Evolutionary conservation across 139 green algal genomes (phyloP), one percentile per base, ranked within the genome.

Genomic region (Bryopsis sp.): DNA sequence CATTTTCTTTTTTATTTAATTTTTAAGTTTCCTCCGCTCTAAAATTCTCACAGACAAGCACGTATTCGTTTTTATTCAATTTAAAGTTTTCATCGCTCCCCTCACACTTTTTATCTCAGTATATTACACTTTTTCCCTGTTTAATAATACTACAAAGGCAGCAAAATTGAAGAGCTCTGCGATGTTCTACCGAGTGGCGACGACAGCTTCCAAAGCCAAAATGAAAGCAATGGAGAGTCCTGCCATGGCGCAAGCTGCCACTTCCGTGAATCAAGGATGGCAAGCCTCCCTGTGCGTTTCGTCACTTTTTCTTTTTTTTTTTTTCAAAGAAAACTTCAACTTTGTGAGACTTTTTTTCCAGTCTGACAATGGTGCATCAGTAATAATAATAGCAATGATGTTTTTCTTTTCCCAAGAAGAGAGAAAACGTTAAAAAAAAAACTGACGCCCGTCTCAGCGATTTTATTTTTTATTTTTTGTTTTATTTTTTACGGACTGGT

Each of bases 151-250:
- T n/a, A n/a, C n/a, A n/a, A n/a, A n/a, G n/a, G n/a, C n/a, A n/a
- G n/a, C n/a, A n/a, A n/a, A n/a, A n/a, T n/a, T n/a, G n/a, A n/a
- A n/a, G n/a, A n/a, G n/a, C n/a, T n/a, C n/a, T 39, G 29, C 50
- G 31, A 7, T 34, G 29, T 26, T 61, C 6, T 43, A 65, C 32
- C 39, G 43, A 65, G 43, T 65, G 58, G 39, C 58, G n/a, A 39
- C 26, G 6, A 33, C 58, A 32, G 58, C 58, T 35, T 32, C 58
- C 26, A 31, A 65, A 11, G 58, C 58, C 26, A 65, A 65, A 39
- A 33, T 47, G 5, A 31, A 33, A 15, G 58, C 58, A 24, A 46
- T 65, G 58, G 58, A 65, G 58, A 65, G 43, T 65, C 58, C 58
- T 3, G 43, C 58, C 26, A 46, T 65, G n/a, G 31, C 28, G 4